phyloP scores from a whole-genome alignment of 192 early-diverging fungal species.

The Coemansia reversa region DNA sequence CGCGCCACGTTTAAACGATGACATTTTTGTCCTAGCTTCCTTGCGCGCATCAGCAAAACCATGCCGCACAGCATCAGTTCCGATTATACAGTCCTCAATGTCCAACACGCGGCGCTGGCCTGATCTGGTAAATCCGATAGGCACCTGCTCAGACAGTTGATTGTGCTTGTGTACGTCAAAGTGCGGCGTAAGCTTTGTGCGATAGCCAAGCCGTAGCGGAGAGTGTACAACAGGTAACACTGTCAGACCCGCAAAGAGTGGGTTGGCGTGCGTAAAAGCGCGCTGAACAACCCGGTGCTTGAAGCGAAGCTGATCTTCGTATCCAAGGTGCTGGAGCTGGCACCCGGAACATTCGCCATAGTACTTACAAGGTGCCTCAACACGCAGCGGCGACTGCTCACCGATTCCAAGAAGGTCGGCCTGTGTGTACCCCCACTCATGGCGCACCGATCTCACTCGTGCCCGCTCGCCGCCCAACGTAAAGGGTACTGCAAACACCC shows the following conservation, averaged over 20 bases:
- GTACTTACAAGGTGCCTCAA: slow-evolving; percentile 60
- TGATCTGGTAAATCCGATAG: slow-evolving; percentile 60
- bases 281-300: slow-evolving; percentile 60
- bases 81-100: slow-evolving; percentile 66
- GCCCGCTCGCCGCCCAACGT: slow-evolving; percentile 40
- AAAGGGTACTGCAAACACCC: slow-evolving; percentile 43
- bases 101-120: slow-evolving; percentile 65
- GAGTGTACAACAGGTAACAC: slow-evolving; percentile 54
- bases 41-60: slow-evolving; percentile 53
- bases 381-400: slow-evolving; percentile 32
- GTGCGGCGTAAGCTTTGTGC: slow-evolving; percentile 70
- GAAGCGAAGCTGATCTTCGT: slow-evolving; percentile 59
- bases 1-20: slow-evolving; percentile 58
- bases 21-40: slow-evolving; percentile 54
- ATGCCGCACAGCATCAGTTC: slow-evolving; percentile 59
- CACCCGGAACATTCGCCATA: slow-evolving; percentile 64
- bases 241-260: slow-evolving; percentile 39
- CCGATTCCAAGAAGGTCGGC: slow-evolving; percentile 30
- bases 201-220: slow-evolving; percentile 59
- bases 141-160: slow-evolving; percentile 40
- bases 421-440: slow-evolving; percentile 54
- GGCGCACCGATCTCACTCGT: slow-evolving; percentile 34
- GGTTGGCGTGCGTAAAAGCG: slow-evolving; percentile 52
- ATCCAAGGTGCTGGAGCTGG: slow-evolving; percentile 62
- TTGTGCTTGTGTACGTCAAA: slow-evolving; percentile 55